A percentile compares a stretch with the other conserved stretches of the same genome.
These are phyloP conservation scores for Dothidotthia symphoricarpi DNA, from an alignment of 2,329 filamentous ascomycete genomes.

Conservation along the genomic window DNA sequence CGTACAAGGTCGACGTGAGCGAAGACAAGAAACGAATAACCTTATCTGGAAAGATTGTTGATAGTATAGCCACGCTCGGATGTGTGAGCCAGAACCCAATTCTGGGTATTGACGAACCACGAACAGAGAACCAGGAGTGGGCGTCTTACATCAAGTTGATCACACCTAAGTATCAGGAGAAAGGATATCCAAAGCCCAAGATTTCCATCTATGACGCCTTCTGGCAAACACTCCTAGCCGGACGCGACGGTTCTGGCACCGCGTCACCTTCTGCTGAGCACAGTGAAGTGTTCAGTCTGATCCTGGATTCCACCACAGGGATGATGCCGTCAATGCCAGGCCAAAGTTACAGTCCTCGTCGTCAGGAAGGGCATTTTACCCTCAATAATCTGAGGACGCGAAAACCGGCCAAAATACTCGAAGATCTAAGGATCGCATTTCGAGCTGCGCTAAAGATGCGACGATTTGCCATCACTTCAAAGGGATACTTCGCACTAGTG, in stretches of 20 bases:
- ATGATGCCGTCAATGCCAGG: slow-evolving; percentile 16
- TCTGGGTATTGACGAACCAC: slow-evolving; percentile 15
- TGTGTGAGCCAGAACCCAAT: slow-evolving; percentile 5
- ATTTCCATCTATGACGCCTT: slow-evolving; percentile 23
- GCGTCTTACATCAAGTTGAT: slow-evolving; percentile 12
- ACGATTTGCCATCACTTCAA: slow-evolving; percentile 20
- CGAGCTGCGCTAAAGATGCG: slow-evolving; percentile 19
- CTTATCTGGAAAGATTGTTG: slow-evolving; percentile 17
- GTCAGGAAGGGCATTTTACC: slow-evolving; percentile 21
- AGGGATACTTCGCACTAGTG: slow-evolving; percentile 24
- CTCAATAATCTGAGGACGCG: slow-evolving; percentile 18
- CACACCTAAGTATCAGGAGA: background rate
- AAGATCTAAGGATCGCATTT: slow-evolving; percentile 16
- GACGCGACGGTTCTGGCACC: slow-evolving; percentile 16
- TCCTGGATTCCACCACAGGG: slow-evolving; percentile 18
- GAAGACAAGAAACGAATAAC: slow-evolving; percentile 9
- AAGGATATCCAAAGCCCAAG: slow-evolving; percentile 6
- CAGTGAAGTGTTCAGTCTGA: slow-evolving; percentile 23
- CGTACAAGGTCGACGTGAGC: slow-evolving; percentile 1
- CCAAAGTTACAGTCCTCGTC: slow-evolving; percentile 20
- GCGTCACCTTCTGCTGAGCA: slow-evolving; percentile 15
- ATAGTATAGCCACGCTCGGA: slow-evolving; percentile 13
- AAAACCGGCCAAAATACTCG: slow-evolving; percentile 13
- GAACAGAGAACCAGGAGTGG: slow-evolving; percentile 5
- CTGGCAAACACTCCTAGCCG: slow-evolving; percentile 20